Evolutionary conservation across 495 filamentous ascomycete species (phyloP), one percentile per base, ranked within the genome.

Genomic region (Penicillium roqueforti): DNA sequence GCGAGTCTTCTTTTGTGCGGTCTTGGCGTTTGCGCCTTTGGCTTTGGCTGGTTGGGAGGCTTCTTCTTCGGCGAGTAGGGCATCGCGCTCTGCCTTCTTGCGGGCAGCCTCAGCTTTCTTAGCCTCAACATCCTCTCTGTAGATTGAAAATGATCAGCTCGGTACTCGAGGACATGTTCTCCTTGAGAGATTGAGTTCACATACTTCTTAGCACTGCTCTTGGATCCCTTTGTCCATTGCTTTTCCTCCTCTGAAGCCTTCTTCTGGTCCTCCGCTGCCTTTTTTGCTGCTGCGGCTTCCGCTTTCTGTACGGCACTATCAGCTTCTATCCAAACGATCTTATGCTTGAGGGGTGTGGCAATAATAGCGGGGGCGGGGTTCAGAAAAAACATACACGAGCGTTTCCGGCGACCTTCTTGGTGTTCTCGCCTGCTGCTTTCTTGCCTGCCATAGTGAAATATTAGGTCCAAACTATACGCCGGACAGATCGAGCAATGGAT

Each of bases 391-490:
- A 54, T 69, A 76, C 78, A 45, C 75, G 76, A 61, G 92, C 91
- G 63, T 97, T 89, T 59, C 93, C 95, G 2, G 83, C 82, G 0
- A 76, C 92, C 76, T 97, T 97, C 78, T 96, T 97, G 62, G 82
- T 86, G 73, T 86, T 88, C 59, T 91, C 88, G 13, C 76, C 81
- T 19, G 65, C 76, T 51, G 72, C 76, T 72, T 90, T 95, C 72
- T 89, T 89, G 42, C 69, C 69, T 60, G 54, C 70, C 72, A 75
- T 75, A 44, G 54, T 72, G 29, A 36, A 38, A 13, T 51, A 41
- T 39, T 6, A 25, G 14, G 3, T 29, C 19, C 11, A 11, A 16
- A 26, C 13, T 38, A 25, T 37, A 39, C 26, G 39, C 16, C 47
- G 23, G 18, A 57, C 25, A 22, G 42, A 34, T 6, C 23, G 16